phyloP scores from a whole-genome alignment of 108 stramenopile species.

The Skeletonema grethae region DNA sequence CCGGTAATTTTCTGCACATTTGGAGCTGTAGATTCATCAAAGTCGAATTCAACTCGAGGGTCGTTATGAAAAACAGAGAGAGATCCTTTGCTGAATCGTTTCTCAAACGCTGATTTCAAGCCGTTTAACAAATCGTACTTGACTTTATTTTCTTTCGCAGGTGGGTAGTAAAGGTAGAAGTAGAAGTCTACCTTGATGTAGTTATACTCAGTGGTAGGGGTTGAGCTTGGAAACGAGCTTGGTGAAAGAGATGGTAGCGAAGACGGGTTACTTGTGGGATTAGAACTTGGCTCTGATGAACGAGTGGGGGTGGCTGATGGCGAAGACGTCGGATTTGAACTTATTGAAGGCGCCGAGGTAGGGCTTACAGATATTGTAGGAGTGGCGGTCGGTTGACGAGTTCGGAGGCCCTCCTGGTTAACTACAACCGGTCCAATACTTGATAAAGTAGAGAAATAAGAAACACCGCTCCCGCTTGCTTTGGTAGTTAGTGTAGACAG shows the following conservation, averaged over 20 bases:
- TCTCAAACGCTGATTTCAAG: background rate
- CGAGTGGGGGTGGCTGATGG: background rate
- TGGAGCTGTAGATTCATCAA: background rate
- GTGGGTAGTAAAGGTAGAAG: background rate
- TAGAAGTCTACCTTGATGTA: background rate
- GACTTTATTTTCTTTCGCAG: background rate
- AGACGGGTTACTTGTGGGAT: background rate
- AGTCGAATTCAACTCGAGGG: background rate
- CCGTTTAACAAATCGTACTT: background rate
- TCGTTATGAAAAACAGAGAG: constrained; percentile 6
- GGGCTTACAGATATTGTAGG: background rate
- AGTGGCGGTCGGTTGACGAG: background rate
- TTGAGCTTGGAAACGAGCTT: background rate
- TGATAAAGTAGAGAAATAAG: background rate
- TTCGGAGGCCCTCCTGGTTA: background rate
- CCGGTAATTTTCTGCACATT: background rate
- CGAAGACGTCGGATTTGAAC: background rate
- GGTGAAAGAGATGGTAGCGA: background rate
- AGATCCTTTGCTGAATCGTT: background rate
- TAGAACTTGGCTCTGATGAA: background rate
- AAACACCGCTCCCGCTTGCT: background rate
- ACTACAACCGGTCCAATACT: background rate
- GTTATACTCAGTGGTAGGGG: background rate
- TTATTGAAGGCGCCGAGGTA: background rate
- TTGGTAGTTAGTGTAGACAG: background rate